Conservation (phyloP, 768 basidiomycete species). For the Leccinum broughii region DNA sequence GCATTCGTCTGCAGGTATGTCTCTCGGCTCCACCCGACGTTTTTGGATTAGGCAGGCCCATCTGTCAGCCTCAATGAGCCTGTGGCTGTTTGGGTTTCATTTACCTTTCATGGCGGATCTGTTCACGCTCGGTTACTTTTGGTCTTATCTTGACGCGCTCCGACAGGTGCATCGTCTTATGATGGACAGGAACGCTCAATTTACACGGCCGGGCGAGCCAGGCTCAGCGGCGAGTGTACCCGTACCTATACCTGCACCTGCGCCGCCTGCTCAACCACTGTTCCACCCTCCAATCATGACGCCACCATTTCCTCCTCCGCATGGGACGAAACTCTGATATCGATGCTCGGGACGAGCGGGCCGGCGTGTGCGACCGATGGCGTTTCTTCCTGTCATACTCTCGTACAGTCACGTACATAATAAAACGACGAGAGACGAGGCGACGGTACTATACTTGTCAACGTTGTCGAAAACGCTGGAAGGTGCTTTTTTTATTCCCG, state of each 20-base stretch:
- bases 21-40: constrained; percentile 9
- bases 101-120: constrained; percentile 8
- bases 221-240: constrained; percentile 13
- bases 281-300: constrained; percentile 34
- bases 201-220: constrained; percentile 41
- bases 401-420: constrained; percentile 25
- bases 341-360: constrained; percentile 12
- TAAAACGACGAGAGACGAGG: constrained; percentile 2
- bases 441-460: not conserved
- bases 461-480: constrained; percentile 11
- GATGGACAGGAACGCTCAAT: constrained; percentile 70
- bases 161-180: constrained; percentile 64
- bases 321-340: constrained; percentile 31
- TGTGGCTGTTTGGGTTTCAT: constrained; percentile 9
- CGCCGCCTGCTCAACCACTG: constrained; percentile 20
- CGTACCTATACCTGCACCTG: constrained; percentile 25
- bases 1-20: constrained; percentile 75
- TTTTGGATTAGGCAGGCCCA: constrained; percentile 3
- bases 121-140: constrained; percentile 15
- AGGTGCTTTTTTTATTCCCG: constrained; percentile 1
- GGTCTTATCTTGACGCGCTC: constrained; percentile 13
- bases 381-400: not conserved
- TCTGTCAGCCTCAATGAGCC: constrained; percentile 1
- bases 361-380: constrained; percentile 1
- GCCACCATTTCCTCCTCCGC: constrained; percentile 29